Conservation (phyloP, 805 yeast genomes). For the Kuraishia molischiana region DNA sequence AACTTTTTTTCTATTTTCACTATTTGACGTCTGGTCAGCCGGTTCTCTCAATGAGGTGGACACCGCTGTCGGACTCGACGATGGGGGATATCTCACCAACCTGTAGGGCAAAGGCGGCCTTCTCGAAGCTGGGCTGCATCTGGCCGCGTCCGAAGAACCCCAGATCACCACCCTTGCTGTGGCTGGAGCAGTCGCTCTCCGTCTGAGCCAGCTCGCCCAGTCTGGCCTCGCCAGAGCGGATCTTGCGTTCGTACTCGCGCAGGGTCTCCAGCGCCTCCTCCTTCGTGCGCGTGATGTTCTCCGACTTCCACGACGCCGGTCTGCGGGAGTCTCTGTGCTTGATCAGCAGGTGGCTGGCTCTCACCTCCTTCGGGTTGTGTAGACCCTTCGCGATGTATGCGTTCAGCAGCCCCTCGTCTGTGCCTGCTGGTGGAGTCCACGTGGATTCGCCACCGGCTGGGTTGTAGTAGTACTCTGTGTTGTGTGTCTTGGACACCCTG, state of each 20-base stretch:
- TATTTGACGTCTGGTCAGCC: no score
- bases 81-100: conserved; percentile 78
- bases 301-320: conserved; percentile 82
- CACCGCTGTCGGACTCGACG: conserved; percentile 86
- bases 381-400: conserved; percentile 38
- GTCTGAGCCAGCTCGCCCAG: conserved; percentile 68
- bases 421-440: conserved; percentile 90
- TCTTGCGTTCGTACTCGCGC: conserved; percentile 44
- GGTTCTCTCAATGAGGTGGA: conserved; percentile 80
- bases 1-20: no score
- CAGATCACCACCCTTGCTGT: conserved; percentile 81
- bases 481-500: conserved; percentile 66
- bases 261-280: conserved; percentile 73
- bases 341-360: conserved; percentile 73
- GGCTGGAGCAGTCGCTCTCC: conserved; percentile 86
- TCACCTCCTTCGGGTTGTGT: conserved; percentile 55
- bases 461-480: conserved; percentile 77
- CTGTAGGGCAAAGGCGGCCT: conserved; percentile 71
- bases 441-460: conserved; percentile 60
- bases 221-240: conserved; percentile 53
- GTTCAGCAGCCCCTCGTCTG: conserved; percentile 51
- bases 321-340: conserved; percentile 80
- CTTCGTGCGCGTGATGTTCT: conserved; percentile 65
- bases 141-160: conserved; percentile 84
- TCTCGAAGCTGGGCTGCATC: conserved; percentile 94